Evolutionary conservation across 176 grass and related monocot species (phyloP).

Genomic region (Oryza meridionalis): DNA sequence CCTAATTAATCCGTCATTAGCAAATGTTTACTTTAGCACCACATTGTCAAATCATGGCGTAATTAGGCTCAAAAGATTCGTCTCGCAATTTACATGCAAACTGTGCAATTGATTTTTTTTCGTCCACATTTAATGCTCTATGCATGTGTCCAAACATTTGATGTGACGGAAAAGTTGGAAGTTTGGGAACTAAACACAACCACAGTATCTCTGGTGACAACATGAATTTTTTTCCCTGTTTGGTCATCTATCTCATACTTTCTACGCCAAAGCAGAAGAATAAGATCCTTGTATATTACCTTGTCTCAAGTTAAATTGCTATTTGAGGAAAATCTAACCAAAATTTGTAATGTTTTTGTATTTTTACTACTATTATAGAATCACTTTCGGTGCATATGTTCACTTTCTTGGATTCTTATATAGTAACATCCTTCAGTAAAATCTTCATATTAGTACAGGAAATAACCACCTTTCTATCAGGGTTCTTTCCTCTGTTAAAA

Average conservation of each 20-base stretch:
- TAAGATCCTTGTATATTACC: conserved; percentile 11
- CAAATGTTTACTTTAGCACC: too few relatives aligned
- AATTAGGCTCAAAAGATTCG: too few relatives aligned
- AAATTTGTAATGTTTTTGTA: not conserved
- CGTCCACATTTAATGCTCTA: too few relatives aligned
- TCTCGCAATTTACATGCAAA: too few relatives aligned
- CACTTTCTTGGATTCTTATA: not conserved
- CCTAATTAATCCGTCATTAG: too few relatives aligned
- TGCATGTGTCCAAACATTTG: too few relatives aligned
- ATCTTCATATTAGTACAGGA: not conserved
- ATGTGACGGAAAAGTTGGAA: too few relatives aligned
- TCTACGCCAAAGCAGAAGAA: not conserved
- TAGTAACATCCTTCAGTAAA: not conserved
- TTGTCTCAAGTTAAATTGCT: conserved; percentile 24
- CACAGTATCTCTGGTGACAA: conserved; percentile 6
- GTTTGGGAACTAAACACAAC: too few relatives aligned
- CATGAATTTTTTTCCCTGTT: conserved; percentile 8
- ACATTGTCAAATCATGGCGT: too few relatives aligned
- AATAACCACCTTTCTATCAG: not conserved
- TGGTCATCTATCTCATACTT: conserved; percentile 16
- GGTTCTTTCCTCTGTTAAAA: not conserved
- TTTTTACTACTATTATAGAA: not conserved
- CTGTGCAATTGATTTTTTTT: too few relatives aligned
- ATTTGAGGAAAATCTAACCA: not conserved
- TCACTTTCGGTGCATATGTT: not conserved